Evolutionary conservation across 176 grass and related monocot genomes (phyloP), one percentile per base, ranked within the genome.

Genomic region (Triticum timopheevii): DNA sequence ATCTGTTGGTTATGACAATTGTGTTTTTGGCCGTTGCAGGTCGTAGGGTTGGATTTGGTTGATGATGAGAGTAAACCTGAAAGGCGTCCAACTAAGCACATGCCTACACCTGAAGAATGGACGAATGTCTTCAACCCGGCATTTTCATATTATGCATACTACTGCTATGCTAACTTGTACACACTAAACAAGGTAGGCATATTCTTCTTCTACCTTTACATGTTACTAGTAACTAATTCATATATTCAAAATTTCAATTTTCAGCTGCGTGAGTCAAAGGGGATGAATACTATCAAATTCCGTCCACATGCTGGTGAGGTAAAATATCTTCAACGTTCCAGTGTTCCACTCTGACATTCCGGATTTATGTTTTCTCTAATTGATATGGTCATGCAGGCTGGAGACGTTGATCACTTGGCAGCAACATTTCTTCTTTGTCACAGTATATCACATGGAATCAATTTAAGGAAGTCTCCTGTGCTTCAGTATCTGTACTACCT

Each of bases 11-110:
- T 49, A 62, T 87, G 12, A 11, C 28, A 89, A 77, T 5, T 68
- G 50, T 58, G 35, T 79, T 86, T 38, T 36, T 42, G 11, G 13
- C 2, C 77, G 54, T 73, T 86, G 70, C 86, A 99, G 97, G 92
- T 96, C 80, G 94, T 99, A 73, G 97, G 97, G 17, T 87, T 99
- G 64, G 97, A 99, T 90, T 94, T 99, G 82, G 97, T 99, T 82
- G 97, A 99, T 89, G 97, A 99, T 83, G 97, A 99, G 81, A 99
- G 97, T 87, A 99, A 99, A 86, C 97, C 92, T 39, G 97, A 99
- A 89, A 94, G 97, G 62, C 88, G 97, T 31, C 97, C 97, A 85
- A 99, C 97, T 71, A 99, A 99, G 83, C 94, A 99, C 77, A 99
- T 99, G 97, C 97, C 97, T 16, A 99, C 94, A 38, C 97, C 97